Percentiles rank a stretch among this genome's conserved stretches.
Evolutionary conservation across 108 stramenopile species (phyloP).

Genomic region (Epithemia pelagica): DNA sequence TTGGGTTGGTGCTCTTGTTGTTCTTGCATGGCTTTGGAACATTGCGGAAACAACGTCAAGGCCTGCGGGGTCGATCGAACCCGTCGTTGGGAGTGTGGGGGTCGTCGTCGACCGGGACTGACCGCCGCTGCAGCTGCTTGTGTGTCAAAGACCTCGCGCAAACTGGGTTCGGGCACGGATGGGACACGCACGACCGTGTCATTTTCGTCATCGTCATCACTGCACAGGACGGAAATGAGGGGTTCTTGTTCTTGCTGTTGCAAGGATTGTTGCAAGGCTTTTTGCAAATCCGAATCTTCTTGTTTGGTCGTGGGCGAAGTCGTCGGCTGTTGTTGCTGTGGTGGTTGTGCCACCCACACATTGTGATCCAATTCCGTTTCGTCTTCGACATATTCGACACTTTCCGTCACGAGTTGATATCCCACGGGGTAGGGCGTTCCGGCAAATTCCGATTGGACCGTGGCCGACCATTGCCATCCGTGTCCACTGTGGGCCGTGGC

Average conservation of each 20-base stretch:
- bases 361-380: conserved; percentile 47
- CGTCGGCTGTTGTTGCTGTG: neutral
- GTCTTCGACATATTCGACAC: conserved; percentile 58
- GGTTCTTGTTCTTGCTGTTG: conserved; percentile 12
- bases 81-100: neutral
- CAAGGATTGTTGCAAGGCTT: conserved; percentile 38
- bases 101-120: neutral
- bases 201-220: conserved; percentile 17
- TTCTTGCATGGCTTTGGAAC: neutral
- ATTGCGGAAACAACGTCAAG: neutral
- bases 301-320: neutral
- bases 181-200: neutral
- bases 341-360: conserved; percentile 4
- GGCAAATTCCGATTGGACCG: conserved; percentile 40
- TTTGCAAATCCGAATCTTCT: conserved; percentile 30
- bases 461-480: conserved; percentile 22
- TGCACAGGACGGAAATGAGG: neutral
- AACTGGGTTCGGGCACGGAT: neutral
- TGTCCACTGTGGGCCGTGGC: conserved; percentile 28
- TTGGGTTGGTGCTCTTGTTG: neutral
- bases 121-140: neutral
- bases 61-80: neutral
- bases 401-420: conserved; percentile 47
- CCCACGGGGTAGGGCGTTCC: conserved; percentile 60
- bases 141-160: neutral